A percentile compares a stretch with the other conserved stretches of the same genome.
These are phyloP conservation scores for Ochetophila trinervis DNA, from an alignment of 306 rosid genomes.

Conservation along the genomic window DNA sequence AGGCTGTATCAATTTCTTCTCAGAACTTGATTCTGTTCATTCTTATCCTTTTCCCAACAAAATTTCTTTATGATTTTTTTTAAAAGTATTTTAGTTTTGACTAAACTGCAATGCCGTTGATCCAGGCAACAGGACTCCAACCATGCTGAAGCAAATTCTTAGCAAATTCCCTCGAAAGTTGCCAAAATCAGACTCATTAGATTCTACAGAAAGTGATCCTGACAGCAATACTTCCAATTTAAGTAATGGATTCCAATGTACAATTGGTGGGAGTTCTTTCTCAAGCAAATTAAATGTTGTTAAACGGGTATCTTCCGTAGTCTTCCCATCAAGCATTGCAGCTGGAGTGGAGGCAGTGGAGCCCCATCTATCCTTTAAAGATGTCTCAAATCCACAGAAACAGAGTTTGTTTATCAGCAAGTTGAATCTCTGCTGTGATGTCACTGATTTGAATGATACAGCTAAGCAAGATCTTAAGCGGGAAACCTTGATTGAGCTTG, in stretches of 20 bases:
- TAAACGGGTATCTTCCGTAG: slow-evolving; percentile 92
- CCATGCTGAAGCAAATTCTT: slow-evolving; percentile 91
- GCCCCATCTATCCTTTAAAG: slow-evolving; percentile 84
- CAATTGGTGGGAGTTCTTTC: slow-evolving; percentile 88
- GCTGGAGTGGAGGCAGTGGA: slow-evolving; percentile 88
- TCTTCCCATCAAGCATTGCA: slow-evolving; percentile 79
- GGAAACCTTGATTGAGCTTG: slow-evolving; percentile 73
- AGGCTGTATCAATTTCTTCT: background rate
- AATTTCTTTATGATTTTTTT: background rate
- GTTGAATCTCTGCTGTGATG: slow-evolving; percentile 82
- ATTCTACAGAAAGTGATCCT: slow-evolving; percentile 62
- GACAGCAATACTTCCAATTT: slow-evolving; percentile 55
- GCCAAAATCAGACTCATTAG: slow-evolving; percentile 62
- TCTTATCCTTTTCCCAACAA: background rate
- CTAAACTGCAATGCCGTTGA: slow-evolving; percentile 24
- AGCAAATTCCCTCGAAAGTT: slow-evolving; percentile 85
- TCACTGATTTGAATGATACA: slow-evolving; percentile 56
- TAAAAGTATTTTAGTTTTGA: background rate
- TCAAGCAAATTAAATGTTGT: slow-evolving; percentile 94
- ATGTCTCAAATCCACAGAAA: slow-evolving; percentile 85
- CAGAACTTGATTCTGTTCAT: background rate
- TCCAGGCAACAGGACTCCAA: slow-evolving; percentile 39
- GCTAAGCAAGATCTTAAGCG: slow-evolving; percentile 86
- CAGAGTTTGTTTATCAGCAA: slow-evolving; percentile 80
- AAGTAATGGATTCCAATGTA: slow-evolving; percentile 86